phyloP scores from a whole-genome alignment of 2,329 filamentous ascomycete species.

The Phaeosphaeria sp. region DNA sequence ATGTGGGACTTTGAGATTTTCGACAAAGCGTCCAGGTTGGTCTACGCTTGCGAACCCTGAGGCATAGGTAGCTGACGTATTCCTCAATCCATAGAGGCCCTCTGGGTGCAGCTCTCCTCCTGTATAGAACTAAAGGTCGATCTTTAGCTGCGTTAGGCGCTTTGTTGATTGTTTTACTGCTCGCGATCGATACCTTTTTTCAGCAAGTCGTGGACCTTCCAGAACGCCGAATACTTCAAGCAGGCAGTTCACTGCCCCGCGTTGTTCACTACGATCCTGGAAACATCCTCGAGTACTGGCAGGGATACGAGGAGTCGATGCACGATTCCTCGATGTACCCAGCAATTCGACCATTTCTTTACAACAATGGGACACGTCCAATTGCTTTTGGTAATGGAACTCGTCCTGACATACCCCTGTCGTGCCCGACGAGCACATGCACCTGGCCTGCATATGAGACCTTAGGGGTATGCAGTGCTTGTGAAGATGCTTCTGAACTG shows the following conservation, averaged over 20 bases:
- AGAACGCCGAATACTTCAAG: slow-evolving; percentile 15
- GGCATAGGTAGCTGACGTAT: background rate
- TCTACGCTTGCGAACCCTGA: background rate
- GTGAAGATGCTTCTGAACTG: slow-evolving; percentile 15
- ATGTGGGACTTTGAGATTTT: slow-evolving; percentile 44
- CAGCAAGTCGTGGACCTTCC: slow-evolving; percentile 32
- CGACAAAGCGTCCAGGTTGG: slow-evolving; percentile 23
- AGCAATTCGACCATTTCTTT: slow-evolving; percentile 13
- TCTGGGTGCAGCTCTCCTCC: slow-evolving; percentile 15
- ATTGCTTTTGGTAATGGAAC: slow-evolving; percentile 30
- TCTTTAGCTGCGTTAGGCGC: slow-evolving; percentile 17
- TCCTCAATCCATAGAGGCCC: background rate
- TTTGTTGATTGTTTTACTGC: background rate
- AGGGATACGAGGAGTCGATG: background rate
- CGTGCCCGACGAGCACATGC: slow-evolving; percentile 40
- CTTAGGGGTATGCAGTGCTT: slow-evolving; percentile 33
- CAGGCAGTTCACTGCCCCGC: slow-evolving; percentile 19
- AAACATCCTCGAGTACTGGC: background rate
- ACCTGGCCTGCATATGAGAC: slow-evolving; percentile 37
- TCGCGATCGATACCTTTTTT: slow-evolving; percentile 12
- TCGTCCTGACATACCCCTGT: slow-evolving; percentile 29
- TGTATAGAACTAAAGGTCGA: slow-evolving; percentile 15
- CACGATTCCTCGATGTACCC: slow-evolving; percentile 5
- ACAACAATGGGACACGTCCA: slow-evolving; percentile 29
- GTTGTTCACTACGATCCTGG: slow-evolving; percentile 10